Evolutionary conservation across 2,329 filamentous ascomycete species (phyloP).

Genomic region (Cadophora luteo-olivacea): DNA sequence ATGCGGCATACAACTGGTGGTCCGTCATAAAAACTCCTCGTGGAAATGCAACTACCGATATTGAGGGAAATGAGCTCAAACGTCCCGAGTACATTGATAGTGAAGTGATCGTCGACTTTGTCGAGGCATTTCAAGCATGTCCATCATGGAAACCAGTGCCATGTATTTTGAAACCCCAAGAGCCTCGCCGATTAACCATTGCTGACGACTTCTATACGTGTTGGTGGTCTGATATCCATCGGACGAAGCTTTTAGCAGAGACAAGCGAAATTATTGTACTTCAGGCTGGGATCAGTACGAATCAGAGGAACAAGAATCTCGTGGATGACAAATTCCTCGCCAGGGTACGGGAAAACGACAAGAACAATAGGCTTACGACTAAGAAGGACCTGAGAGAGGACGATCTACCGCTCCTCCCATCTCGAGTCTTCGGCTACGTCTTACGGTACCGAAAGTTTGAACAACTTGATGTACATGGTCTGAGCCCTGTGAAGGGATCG

Average conservation of each 20-base stretch:
- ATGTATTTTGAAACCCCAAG: constrained; percentile 35
- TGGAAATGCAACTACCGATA: constrained; percentile 9
- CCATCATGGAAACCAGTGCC: constrained; percentile 16
- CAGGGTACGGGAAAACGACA: background rate
- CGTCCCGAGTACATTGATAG: constrained; percentile 37
- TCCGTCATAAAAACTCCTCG: constrained; percentile 1
- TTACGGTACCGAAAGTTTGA: constrained; percentile 41
- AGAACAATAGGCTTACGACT: background rate
- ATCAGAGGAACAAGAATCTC: constrained; percentile 5
- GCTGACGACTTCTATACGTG: constrained; percentile 48
- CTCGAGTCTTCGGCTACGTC: constrained; percentile 48
- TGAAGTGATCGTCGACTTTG: constrained; percentile 41
- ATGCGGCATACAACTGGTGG: constrained; percentile 28
- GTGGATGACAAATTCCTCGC: background rate
- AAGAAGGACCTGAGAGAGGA: constrained; percentile 51
- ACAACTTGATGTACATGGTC: constrained; percentile 23
- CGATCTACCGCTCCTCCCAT: constrained; percentile 55
- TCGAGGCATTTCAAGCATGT: constrained; percentile 29
- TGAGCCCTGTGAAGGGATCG: constrained; percentile 39
- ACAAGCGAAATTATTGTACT: constrained; percentile 32
- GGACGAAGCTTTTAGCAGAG: constrained; percentile 40
- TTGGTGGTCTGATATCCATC: constrained; percentile 55
- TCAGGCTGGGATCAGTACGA: background rate
- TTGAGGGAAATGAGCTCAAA: constrained; percentile 6
- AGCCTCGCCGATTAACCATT: constrained; percentile 45